Base-by-base conservation (phyloP, 805 yeast genomes). In the Limtongia smithiae region DNA sequence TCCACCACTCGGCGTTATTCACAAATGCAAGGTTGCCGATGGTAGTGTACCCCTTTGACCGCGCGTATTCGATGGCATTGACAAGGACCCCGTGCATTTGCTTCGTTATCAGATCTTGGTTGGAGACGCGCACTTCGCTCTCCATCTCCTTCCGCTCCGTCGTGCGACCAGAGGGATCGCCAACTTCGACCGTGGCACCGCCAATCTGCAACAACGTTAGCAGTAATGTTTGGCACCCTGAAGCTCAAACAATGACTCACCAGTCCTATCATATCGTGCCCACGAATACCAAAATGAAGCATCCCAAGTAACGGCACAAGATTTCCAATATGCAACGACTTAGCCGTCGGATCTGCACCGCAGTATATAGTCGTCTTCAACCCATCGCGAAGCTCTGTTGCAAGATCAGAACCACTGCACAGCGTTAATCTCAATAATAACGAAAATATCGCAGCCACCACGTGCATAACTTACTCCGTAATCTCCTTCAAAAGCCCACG, bases 261-360 rank as follows among this genome's bases (percentile, higher is more conserved):
- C 5, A 91, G 66, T 0, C 91, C 88, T 5, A 82, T 79, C n/a
- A 88, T 79, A 52, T 78, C 77, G 24, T 53, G 96, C 1, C 98
- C 98, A 30, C 93, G 71, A 28, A 89, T 68, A 54, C 80, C 80
- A 66, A 89, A 89, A 66, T 93, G 96, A 37, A 93, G 70, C 38
- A 91, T 68, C 1, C 87, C 79, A 82, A 93, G 79, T 55, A 93
- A 68, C 0, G 98, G 98, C 28, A 93, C 71, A 44, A 93, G 69
- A 61, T 93, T 93, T 2, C 98, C 98, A 57, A 93, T 68, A 68
- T 93, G 98, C 14, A 93, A 71, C 0, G 97, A 89, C 41, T 64
- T 71, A 1, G 97, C 97, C 0, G 96, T 82, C 1, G 98, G 98
- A 63, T 93, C 98, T 0, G 96, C 97, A 9, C 98, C 98, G 65